These are phyloP conservation scores for Jasminum sambac DNA, from an alignment of 257 asterid species.

Conservation along the genomic window DNA sequence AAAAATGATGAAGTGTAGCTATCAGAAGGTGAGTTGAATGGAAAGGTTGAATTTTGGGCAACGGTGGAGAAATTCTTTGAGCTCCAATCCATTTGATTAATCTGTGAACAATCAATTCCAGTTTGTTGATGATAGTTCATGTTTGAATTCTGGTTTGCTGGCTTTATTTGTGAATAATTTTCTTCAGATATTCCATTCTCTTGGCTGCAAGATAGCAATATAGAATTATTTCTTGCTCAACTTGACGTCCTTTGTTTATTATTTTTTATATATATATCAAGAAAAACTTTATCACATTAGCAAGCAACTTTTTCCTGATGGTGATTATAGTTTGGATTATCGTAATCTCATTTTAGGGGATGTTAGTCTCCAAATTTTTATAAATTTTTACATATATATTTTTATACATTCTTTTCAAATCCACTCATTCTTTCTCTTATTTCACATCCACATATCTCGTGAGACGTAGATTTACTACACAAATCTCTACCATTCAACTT, in stretches of 20 bases:
- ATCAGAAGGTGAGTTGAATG: constrained; percentile 30
- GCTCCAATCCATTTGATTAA: constrained; percentile 1
- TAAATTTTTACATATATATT: too few relatives aligned
- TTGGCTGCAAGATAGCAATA: constrained; percentile 15
- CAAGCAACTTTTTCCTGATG: not conserved
- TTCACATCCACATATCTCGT: too few relatives aligned
- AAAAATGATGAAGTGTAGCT: constrained; percentile 39
- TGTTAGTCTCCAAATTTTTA: too few relatives aligned
- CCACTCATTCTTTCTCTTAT: too few relatives aligned
- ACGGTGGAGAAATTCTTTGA: constrained; percentile 6
- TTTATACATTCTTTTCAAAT: too few relatives aligned
- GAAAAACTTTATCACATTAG: not conserved
- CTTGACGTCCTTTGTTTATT: not conserved
- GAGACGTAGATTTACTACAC: too few relatives aligned
- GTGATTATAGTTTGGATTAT: not conserved
- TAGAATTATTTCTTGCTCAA: not conserved
- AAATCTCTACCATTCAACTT: too few relatives aligned
- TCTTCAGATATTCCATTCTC: constrained; percentile 16
- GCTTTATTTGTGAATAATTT: constrained; percentile 10
- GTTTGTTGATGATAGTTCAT: constrained; percentile 23
- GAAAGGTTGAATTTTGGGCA: constrained; percentile 11
- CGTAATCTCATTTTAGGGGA: not conserved
- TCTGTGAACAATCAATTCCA: constrained; percentile 11
- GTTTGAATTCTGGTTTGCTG: constrained; percentile 11
- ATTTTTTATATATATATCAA: not conserved